Base-by-base conservation (phyloP, 331 rosid genomes). In the Erythrophleum ivorense region DNA sequence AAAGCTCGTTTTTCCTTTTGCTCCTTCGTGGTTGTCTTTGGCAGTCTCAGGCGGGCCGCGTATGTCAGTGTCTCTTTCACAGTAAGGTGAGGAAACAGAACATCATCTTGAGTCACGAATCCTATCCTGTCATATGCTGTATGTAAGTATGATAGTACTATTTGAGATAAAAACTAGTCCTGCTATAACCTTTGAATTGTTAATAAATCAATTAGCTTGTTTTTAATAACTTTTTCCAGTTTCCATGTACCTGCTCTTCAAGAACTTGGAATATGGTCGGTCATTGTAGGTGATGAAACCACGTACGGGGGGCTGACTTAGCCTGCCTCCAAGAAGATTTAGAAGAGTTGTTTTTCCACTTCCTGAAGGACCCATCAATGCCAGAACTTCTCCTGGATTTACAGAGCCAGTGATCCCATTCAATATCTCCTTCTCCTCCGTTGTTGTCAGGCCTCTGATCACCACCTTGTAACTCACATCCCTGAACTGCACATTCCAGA, bases 321-420 rank as follows among this genome's bases (percentile, higher is more conserved):
- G 11, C 86, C 97, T 88, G 46, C 98, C 97, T 67, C 99, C 97
- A 48, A 96, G 97, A 31, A 96, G 86, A 86, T 85, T 96, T 3
- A 96, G 83, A 19, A 96, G 94, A 12, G 92, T 89, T 24, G 99
- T 93, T 76, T 96, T 96, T 85, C 99, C 99, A 82, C 99, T 94
- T 76, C 99, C 98, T 1, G 98, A 96, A 67, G 99, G 99, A 24
- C 99, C 99, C 99, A 96, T 96, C 78, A 96, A 76, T 36, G 99
- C 99, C 81, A 96, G 84, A 77, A 96, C 97, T 81, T 96, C 99
- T 10, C 99, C 95, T 7, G 99, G 98, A 86, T 86, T 86, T 29
- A 97, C 97, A 6, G 79, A 86, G 59, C 99, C 99, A 4, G 88
- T 88, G 54, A 97, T 94, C 67, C 99, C 98, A 75, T 91, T 76